Evolutionary conservation across 768 basidiomycete genomes (phyloP).

Genomic region (Lentinus tigrinus): DNA sequence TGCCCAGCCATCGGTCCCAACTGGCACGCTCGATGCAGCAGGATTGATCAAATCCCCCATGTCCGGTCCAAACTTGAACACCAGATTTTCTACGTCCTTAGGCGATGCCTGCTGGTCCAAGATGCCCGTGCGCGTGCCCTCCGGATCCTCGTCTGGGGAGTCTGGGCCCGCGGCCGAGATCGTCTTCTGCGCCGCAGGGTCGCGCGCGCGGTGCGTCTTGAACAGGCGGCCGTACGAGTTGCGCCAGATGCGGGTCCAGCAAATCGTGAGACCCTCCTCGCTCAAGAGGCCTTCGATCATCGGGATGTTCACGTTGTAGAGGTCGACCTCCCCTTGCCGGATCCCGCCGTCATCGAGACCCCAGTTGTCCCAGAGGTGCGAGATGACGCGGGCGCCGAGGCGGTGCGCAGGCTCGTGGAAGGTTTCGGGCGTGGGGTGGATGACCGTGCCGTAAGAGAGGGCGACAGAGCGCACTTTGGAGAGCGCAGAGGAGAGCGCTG

Average conservation of each 20-base stretch:
- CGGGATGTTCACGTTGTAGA: conserved; percentile 89
- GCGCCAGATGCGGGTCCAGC: conserved; percentile 84
- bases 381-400: conserved; percentile 65
- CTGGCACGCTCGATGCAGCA: conserved; percentile 53
- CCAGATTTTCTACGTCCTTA: conserved; percentile 38
- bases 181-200: conserved; percentile 21
- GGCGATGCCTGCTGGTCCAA: conserved; percentile 10
- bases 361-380: conserved; percentile 83
- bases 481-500: conserved; percentile 78
- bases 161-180: conserved; percentile 45
- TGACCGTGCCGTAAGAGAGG: conserved; percentile 81
- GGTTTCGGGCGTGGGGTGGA: conserved; percentile 59
- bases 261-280: conserved; percentile 60
- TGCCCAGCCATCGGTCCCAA: conserved; percentile 84
- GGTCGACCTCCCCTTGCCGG: conserved; percentile 65
- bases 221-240: conserved; percentile 84
- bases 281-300: conserved; percentile 64
- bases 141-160: conserved; percentile 28
- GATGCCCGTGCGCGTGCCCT: conserved; percentile 9
- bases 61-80: conserved; percentile 77
- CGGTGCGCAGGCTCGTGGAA: conserved; percentile 72
- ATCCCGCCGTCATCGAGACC: conserved; percentile 63
- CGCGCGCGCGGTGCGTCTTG: conserved; percentile 42
- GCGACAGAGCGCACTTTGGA: conserved; percentile 77
- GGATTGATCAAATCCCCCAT: conserved; percentile 70